Evolutionary conservation across 2,329 filamentous ascomycete species (phyloP).

Genomic region (Xylaria sp.): DNA sequence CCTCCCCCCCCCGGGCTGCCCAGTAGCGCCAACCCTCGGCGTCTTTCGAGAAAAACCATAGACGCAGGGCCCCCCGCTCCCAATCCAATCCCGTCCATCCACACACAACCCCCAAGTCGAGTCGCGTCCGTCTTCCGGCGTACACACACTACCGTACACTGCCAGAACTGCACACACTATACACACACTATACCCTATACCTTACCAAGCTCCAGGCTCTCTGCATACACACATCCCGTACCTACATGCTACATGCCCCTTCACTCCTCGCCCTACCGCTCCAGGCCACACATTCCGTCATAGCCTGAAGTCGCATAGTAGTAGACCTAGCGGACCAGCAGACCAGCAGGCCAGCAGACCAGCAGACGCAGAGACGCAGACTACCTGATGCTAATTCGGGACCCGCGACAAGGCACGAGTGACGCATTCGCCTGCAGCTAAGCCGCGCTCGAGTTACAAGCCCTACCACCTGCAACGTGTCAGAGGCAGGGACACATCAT

Average conservation of each 20-base stretch:
- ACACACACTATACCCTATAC: conserved; percentile 6
- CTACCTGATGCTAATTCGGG: conserved; percentile 35
- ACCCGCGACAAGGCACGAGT: conserved; percentile 47
- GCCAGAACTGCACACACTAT: neutral
- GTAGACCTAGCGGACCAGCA: conserved; percentile 42
- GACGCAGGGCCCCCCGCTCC: conserved; percentile 28
- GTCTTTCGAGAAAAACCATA: conserved; percentile 21
- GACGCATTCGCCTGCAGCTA: conserved; percentile 58
- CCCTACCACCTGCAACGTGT: conserved; percentile 63
- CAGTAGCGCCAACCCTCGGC: conserved; percentile 42
- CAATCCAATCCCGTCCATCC: conserved; percentile 21
- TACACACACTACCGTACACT: conserved; percentile 19
- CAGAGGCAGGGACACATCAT: conserved; percentile 61
- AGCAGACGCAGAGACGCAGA: too few relatives aligned
- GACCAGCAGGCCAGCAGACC: conserved; percentile 32
- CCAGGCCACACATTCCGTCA: conserved; percentile 43
- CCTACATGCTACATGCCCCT: neutral
- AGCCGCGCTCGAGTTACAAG: conserved; percentile 53
- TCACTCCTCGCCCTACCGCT: conserved; percentile 7
- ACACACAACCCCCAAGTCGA: conserved; percentile 16
- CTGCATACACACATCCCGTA: neutral
- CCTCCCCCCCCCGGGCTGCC: conserved; percentile 16
- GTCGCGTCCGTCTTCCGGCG: conserved; percentile 27
- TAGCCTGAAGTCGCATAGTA: conserved; percentile 50
- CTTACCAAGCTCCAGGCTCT: neutral